Conservation (phyloP, 805 yeast genomes). For the Starmerella bombi region DNA sequence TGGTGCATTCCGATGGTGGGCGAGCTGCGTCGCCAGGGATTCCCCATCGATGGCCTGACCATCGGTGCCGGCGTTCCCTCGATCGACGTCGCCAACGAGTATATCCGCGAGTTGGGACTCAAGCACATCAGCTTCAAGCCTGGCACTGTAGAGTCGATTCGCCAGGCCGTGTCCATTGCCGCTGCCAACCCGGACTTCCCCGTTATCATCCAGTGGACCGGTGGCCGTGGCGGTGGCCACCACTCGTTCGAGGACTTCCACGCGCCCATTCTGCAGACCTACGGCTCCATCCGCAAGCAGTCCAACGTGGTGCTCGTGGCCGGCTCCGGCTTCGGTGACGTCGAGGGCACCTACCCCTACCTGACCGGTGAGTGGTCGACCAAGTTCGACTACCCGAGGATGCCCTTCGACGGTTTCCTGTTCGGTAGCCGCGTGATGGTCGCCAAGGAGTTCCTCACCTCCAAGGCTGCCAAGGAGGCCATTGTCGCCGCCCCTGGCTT, state of each 20-base stretch:
- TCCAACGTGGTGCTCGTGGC: slow-evolving; percentile 82
- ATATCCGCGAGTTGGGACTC: slow-evolving; percentile 80
- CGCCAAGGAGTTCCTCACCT: slow-evolving; percentile 90
- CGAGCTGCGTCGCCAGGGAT: slow-evolving; percentile 77
- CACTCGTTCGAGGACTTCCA: slow-evolving; percentile 99
- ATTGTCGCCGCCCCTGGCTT: slow-evolving; percentile 88
- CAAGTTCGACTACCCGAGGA: slow-evolving; percentile 77
- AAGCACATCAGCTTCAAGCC: slow-evolving; percentile 95
- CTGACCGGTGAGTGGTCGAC: slow-evolving; percentile 95
- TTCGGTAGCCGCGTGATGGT: slow-evolving; percentile 96
- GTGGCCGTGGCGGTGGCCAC: slow-evolving; percentile 99
- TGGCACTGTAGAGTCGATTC: slow-evolving; percentile 88
- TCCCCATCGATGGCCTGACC: slow-evolving; percentile 89
- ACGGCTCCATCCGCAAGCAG: slow-evolving; percentile 83
- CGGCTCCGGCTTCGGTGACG: slow-evolving; percentile 97
- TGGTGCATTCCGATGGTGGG: slow-evolving; percentile 97
- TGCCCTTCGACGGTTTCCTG: slow-evolving; percentile 97
- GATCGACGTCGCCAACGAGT: slow-evolving; percentile 90
- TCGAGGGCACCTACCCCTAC: slow-evolving; percentile 93
- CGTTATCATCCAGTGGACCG: slow-evolving; percentile 97
- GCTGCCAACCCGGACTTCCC: slow-evolving; percentile 95
- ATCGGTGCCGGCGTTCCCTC: slow-evolving; percentile 99
- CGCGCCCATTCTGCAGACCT: slow-evolving; percentile 92
- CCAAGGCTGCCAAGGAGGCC: slow-evolving; percentile 84
- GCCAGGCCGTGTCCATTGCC: slow-evolving; percentile 78